Percentiles rank a stretch among this genome's conserved stretches.
phyloP scores from a whole-genome alignment of 1,284 basidiomycete species.

The Exsudoporus floridanus region DNA sequence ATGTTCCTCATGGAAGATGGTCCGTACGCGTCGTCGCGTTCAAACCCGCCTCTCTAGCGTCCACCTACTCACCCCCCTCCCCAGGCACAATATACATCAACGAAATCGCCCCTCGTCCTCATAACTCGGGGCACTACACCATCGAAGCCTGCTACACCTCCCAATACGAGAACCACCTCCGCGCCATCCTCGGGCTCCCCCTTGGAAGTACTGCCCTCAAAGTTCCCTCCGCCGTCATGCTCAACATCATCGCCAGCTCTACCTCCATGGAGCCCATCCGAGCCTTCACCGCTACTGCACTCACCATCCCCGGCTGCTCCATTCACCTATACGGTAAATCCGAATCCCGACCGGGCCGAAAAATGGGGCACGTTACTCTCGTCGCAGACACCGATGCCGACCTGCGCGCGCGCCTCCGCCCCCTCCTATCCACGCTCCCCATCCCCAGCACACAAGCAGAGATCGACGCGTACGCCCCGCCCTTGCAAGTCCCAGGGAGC shows the following conservation, averaged over 20 bases:
- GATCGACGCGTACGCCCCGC: conserved; percentile 57
- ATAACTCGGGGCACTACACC: conserved; percentile 99
- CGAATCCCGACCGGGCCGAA: conserved; percentile 86
- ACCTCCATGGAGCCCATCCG: conserved; percentile 62
- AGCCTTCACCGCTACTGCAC: conserved; percentile 53
- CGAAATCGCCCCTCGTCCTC: conserved; percentile 98
- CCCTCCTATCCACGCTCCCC: conserved; percentile 67
- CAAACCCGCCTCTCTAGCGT: not conserved
- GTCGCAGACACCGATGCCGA: conserved; percentile 83
- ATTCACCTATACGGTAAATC: conserved; percentile 94
- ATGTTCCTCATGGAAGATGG: conserved; percentile 94
- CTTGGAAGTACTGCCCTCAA: conserved; percentile 88
- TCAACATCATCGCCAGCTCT: conserved; percentile 89
- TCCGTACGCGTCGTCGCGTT: conserved; percentile 29
- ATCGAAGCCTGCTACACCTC: conserved; percentile 97
- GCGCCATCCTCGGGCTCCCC: conserved; percentile 90
- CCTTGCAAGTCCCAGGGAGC: conserved; percentile 40
- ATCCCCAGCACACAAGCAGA: conserved; percentile 48
- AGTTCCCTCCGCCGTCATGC: conserved; percentile 88
- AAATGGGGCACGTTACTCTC: conserved; percentile 98
- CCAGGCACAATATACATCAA: conserved; percentile 84
- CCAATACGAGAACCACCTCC: conserved; percentile 97
- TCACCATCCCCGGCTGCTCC: conserved; percentile 72
- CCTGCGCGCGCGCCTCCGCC: conserved; percentile 67
- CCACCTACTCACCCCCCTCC: not conserved